Base-by-base conservation (phyloP, 768 basidiomycete genomes). In the Candolleomyces efflorescens region DNA sequence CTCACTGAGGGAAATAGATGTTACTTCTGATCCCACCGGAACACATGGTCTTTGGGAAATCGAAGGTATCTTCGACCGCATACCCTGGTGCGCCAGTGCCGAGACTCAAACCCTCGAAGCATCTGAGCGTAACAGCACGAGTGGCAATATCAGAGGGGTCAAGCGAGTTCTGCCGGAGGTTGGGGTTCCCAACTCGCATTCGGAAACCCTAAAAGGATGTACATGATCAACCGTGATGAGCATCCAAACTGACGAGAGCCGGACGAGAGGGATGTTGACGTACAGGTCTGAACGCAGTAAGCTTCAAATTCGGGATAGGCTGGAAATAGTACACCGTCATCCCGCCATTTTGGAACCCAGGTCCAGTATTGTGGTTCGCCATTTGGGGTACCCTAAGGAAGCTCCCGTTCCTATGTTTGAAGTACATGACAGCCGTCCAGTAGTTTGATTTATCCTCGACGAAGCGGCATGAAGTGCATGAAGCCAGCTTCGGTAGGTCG, bases 371-470 rank as follows among this genome's bases (percentile, higher is more conserved):
- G 32, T 57, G 56, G 38, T 57, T 57, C 38, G 56, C 56, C 56
- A 57, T 57, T 57, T 57, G 56, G 13, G 56, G 56, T 17, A 57
- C 56, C 20, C 56, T 24, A 24, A 57, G 15, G 48, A 22, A 57
- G 27, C 56, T 61, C 5, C 60, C 60, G 53, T 61, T 61, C 20
- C 36, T 13, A 32, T 61, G 60, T 53, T 55, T 61, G 52, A 61
- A 61, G 39, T 58, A 61, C 41, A 61, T 52, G 13, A 61, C 60
- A 4, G 60, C 60, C n/a, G 60, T 61, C 60, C 60, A 61, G 47
- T 61, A 61, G 39, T 61, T 61, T 20, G 60, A 61, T 38, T 53
- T 57, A 37, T 61, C 56, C 39, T 61, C 60, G 15, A 54, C 53
- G 53, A 61, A 61, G n/a, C 56, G 50, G 44, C 60, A 61, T 15